Evolutionary conservation across 495 filamentous ascomycete genomes (phyloP).

Genomic region (Xylona heveae): DNA sequence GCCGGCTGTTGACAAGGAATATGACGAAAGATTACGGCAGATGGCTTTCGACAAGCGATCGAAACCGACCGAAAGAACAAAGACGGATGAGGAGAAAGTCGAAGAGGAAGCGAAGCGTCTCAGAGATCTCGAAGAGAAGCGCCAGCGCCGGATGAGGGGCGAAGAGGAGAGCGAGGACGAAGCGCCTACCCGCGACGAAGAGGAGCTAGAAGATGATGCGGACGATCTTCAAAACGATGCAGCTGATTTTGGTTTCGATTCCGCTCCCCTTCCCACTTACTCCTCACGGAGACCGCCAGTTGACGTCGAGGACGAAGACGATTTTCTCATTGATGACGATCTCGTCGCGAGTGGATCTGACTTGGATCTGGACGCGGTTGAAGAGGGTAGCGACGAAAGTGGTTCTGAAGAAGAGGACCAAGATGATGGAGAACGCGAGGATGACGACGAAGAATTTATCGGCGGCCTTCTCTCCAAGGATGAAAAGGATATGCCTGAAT

Average conservation of each 20-base stretch:
- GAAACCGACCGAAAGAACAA: slow-evolving; percentile 64
- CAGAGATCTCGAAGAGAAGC: slow-evolving; percentile 58
- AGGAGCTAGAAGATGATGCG: slow-evolving; percentile 13
- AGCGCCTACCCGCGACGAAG: slow-evolving; percentile 9
- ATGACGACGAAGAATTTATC: slow-evolving; percentile 46
- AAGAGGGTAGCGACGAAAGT: slow-evolving; percentile 29
- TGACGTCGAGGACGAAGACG: slow-evolving; percentile 71
- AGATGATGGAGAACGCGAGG: slow-evolving; percentile 28
- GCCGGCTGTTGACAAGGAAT: slow-evolving; percentile 49
- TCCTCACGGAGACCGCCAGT: too few species aligned
- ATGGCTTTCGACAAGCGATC: slow-evolving; percentile 66
- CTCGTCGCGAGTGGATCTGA: slow-evolving; percentile 51
- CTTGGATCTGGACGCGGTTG: slow-evolving; percentile 23
- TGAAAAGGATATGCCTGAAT: slow-evolving; percentile 21
- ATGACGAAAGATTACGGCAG: slow-evolving; percentile 63
- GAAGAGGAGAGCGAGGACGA: slow-evolving; percentile 30
- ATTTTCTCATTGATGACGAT: slow-evolving; percentile 77
- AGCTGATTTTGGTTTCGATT: slow-evolving; percentile 30
- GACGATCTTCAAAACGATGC: slow-evolving; percentile 28
- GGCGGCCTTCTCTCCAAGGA: slow-evolving; percentile 33
- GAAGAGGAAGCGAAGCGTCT: slow-evolving; percentile 52
- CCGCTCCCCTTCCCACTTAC: too few species aligned
- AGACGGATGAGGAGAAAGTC: slow-evolving; percentile 74
- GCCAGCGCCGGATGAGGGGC: slow-evolving; percentile 55
- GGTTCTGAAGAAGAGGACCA: slow-evolving; percentile 28